Evolutionary conservation across 1,284 basidiomycete genomes (phyloP).

Genomic region (Ustilago lituana): DNA sequence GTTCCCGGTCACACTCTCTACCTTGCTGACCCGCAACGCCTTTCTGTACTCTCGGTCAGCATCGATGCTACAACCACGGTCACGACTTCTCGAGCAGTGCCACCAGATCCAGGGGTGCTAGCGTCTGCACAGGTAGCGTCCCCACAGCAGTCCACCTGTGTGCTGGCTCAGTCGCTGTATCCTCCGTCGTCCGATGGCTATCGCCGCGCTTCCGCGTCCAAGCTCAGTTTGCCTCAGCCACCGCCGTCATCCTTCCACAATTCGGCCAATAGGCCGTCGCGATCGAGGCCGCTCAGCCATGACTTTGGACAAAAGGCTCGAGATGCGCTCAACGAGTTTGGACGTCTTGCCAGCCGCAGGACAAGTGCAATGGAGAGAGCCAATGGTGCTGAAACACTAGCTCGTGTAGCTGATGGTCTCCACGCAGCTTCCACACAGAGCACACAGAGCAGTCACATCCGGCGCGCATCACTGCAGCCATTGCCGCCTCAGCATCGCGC

Average conservation of each 20-base stretch:
- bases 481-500: background rate
- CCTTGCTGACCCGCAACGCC: slow-evolving; percentile 33
- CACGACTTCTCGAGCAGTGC: slow-evolving; percentile 3
- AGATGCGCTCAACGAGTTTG: slow-evolving; percentile 40
- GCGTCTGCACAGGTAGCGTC: background rate
- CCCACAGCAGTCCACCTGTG: background rate
- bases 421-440: slow-evolving; percentile 4
- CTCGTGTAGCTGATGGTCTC: slow-evolving; percentile 36
- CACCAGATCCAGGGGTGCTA: background rate
- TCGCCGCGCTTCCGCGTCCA: slow-evolving; percentile 13
- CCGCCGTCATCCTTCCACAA: slow-evolving; percentile 22
- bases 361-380: slow-evolving; percentile 26
- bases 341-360: slow-evolving; percentile 22
- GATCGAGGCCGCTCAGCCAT: slow-evolving; percentile 24
- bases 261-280: slow-evolving; percentile 1
- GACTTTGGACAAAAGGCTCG: slow-evolving; percentile 33
- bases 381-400: slow-evolving; percentile 31
- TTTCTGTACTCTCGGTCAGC: slow-evolving; percentile 40
- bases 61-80: slow-evolving; percentile 35
- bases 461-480: slow-evolving; percentile 14
- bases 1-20: slow-evolving; percentile 40
- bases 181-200: slow-evolving; percentile 9
- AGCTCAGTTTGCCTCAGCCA: slow-evolving; percentile 10
- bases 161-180: background rate
- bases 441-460: slow-evolving; percentile 1